Evolutionary conservation across 2,329 filamentous ascomycete genomes (phyloP).

Genomic region (Fusarium xylarioides): DNA sequence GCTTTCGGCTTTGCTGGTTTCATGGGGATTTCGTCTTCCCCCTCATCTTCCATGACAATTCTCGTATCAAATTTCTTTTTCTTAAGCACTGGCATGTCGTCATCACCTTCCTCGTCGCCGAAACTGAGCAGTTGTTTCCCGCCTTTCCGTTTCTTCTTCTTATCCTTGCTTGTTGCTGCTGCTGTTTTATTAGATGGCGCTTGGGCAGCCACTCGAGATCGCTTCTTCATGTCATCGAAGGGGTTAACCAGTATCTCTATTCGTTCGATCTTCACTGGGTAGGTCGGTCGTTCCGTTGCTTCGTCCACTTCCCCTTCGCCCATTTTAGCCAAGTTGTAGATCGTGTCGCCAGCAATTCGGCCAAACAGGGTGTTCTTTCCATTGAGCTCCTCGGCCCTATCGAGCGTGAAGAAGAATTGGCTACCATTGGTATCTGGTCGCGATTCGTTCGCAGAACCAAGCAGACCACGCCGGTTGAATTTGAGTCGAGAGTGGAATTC

Average conservation of each 20-base stretch:
- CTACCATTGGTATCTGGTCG: conserved; percentile 83
- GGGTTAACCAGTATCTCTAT: conserved; percentile 83
- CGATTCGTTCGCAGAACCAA: conserved; percentile 96
- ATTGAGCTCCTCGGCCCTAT: conserved; percentile 83
- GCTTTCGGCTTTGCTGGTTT: conserved; percentile 43
- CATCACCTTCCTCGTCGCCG: conserved; percentile 71
- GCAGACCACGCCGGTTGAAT: conserved; percentile 87
- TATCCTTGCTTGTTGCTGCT: conserved; percentile 57
- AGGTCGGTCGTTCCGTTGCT: conserved; percentile 83
- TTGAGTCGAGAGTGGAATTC: conserved; percentile 93
- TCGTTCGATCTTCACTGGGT: conserved; percentile 80
- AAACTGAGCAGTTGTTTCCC: conserved; percentile 84
- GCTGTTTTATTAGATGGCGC: conserved; percentile 51
- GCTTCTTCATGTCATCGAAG: conserved; percentile 82
- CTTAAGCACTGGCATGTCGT: conserved; percentile 68
- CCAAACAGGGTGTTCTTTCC: conserved; percentile 95
- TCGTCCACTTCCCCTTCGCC: conserved; percentile 85
- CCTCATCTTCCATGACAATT: conserved; percentile 68
- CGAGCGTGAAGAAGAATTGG: conserved; percentile 96
- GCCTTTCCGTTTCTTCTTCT: conserved; percentile 76
- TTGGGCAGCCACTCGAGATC: conserved; percentile 65
- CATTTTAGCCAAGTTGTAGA: conserved; percentile 96
- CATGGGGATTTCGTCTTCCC: conserved; percentile 43
- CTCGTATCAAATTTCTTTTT: conserved; percentile 83
- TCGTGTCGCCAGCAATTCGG: conserved; percentile 88